Evolutionary conservation across 192 early-diverging fungal genomes (phyloP), one percentile per base, ranked within the genome.

Genomic region (Chytriomyces sp.): DNA sequence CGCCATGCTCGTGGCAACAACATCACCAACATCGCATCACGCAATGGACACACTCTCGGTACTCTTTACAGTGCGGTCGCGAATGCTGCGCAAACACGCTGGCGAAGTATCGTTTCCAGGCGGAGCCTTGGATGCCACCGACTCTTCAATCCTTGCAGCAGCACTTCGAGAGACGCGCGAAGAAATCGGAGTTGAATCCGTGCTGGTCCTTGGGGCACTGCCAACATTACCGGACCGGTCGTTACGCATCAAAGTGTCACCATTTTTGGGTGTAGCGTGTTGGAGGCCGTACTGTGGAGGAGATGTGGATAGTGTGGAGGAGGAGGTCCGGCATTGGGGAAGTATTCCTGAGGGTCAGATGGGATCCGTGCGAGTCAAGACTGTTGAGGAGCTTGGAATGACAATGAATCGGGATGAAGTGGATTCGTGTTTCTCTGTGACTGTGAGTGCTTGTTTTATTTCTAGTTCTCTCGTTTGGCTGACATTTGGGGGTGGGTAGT

Each of bases 371-470:
- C 9, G 28, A n/a, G 10, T 69, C 48, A 69, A 69, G 45, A 53
- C 68, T 7, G 2, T 48, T 2, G 71, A 73, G 6, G 87, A 90
- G 18, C 76, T 84, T 10, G 35, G 60, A 0, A 35, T 67, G 8
- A 69, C 91, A 63, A 85, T 83, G 53, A 93, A 91, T 72, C 67
- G 80, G 8, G 84, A 84, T 43, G 95, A 97, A 79, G 93, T 95
- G 43, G 79, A 87, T 5, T 77, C 77, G 9, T 89, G 88, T 18
- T 94, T 97, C 82, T 79, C 84, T 6, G 57, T 97, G 47, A 84
- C 92, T 13, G 59, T 96, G 10, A 23, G 69, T 60, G 20, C 5
- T 71, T 24, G 10, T 26, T 59, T n/a, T n/a, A n/a, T 59, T 11
- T n/a, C n/a, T n/a, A n/a, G n/a, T n/a, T n/a, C n/a, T n/a, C n/a